phyloP scores from a whole-genome alignment of 805 yeast species.

The Priceomyces melissophilus region DNA sequence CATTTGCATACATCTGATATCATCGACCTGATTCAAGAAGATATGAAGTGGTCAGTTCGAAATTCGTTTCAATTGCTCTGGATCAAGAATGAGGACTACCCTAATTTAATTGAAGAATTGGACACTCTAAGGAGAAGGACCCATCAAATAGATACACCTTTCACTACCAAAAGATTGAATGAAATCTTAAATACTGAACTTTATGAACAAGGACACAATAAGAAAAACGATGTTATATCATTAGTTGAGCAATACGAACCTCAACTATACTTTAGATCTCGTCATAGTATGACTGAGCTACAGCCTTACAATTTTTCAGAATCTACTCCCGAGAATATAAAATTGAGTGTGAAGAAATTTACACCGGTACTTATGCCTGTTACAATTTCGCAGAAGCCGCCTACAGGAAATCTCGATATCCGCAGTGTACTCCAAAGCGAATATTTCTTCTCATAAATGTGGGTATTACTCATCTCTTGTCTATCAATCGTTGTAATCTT shows the following conservation, averaged over 20 bases:
- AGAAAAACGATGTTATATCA: conserved; percentile 1
- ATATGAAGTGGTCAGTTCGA: conserved; percentile 20
- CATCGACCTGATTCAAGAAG: conserved; percentile 21
- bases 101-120: conserved; percentile 7
- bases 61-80: conserved; percentile 33
- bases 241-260: conserved; percentile 23
- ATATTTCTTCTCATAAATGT: conserved; percentile 33
- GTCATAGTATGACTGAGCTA: conserved; percentile 2
- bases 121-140: conserved; percentile 7
- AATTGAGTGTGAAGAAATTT: conserved; percentile 6
- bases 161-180: conserved; percentile 5
- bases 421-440: conserved; percentile 27
- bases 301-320: conserved; percentile 4
- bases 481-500: conserved; percentile 52
- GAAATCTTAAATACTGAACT: conserved; percentile 13
- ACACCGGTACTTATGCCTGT: conserved; percentile 32
- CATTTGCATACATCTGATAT: conserved; percentile 27
- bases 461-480: conserved; percentile 23
- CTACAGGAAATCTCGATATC: conserved; percentile 31
- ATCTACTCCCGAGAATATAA: conserved; percentile 1
- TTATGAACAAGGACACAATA: conserved; percentile 3
- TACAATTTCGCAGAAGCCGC: conserved; percentile 23
- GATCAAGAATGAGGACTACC: conserved; percentile 15
- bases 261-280: conserved; percentile 14
- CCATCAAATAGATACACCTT: not conserved